phyloP scores from a whole-genome alignment of 1,284 basidiomycete genomes.

The Neotropicomus parvogracilis region DNA sequence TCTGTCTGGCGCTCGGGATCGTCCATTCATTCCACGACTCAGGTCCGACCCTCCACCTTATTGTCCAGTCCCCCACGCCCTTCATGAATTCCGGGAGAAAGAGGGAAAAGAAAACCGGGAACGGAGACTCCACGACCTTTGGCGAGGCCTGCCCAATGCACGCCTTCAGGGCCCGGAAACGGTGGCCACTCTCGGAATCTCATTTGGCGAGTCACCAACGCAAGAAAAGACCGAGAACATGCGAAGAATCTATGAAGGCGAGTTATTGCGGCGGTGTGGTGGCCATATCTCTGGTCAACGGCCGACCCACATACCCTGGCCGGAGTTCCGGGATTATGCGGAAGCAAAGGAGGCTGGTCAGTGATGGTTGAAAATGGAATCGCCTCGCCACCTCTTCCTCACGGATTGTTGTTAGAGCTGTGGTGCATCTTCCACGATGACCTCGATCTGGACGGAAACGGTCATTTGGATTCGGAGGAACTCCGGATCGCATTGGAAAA shows the following conservation, averaged over 20 bases:
- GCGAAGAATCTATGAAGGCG: conserved; percentile 72
- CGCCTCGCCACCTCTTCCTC: conserved; percentile 13
- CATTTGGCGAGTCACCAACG: conserved; percentile 42
- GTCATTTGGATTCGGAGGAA: conserved; percentile 72
- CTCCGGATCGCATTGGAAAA: conserved; percentile 65
- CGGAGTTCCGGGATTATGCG: conserved; percentile 75
- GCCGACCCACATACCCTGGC: conserved; percentile 63
- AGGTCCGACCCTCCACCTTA: conserved; percentile 48
- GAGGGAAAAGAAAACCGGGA: conserved; percentile 63
- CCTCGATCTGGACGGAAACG: conserved; percentile 84
- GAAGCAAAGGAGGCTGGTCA: conserved; percentile 73
- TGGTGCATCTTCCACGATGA: conserved; percentile 89
- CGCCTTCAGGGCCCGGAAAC: conserved; percentile 28
- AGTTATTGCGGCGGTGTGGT: conserved; percentile 65
- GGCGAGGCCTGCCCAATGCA: conserved; percentile 51
- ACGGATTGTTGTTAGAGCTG: conserved; percentile 54
- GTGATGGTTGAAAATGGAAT: conserved; percentile 32
- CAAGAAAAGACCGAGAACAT: conserved; percentile 67
- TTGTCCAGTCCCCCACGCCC: conserved; percentile 43
- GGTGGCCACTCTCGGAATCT: conserved; percentile 24
- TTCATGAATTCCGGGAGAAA: conserved; percentile 58
- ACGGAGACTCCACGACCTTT: conserved; percentile 54
- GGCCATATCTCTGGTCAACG: conserved; percentile 45
- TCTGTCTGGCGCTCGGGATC: conserved; percentile 50
- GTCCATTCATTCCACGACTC: conserved; percentile 55